Conservation (phyloP, 2,329 filamentous ascomycete genomes). For the Thermothelomyces thermophilus region DNA sequence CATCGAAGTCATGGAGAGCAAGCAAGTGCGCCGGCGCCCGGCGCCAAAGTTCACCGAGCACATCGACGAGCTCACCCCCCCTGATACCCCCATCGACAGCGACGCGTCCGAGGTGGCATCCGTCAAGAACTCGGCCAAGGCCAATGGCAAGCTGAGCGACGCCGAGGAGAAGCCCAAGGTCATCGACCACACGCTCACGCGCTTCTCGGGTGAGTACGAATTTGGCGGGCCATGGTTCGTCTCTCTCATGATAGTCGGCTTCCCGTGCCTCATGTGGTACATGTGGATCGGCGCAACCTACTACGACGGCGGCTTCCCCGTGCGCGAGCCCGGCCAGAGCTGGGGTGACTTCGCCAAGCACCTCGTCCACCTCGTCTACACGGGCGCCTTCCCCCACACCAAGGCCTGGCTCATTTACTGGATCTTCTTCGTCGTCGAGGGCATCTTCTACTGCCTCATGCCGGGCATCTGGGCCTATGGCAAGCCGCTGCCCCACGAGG, state of each 20-base stretch:
- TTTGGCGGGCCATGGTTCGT: constrained; percentile 86
- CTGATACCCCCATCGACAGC: constrained; percentile 22
- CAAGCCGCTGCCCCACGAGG: constrained; percentile 76
- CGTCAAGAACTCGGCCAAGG: constrained; percentile 22
- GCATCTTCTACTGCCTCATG: constrained; percentile 71
- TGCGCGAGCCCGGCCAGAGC: constrained; percentile 57
- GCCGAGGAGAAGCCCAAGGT: constrained; percentile 24
- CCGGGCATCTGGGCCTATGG: constrained; percentile 85
- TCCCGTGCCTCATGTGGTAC: constrained; percentile 96
- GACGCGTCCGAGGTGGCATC: constrained; percentile 22
- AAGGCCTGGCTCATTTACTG: constrained; percentile 93
- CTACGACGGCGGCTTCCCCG: constrained; percentile 78
- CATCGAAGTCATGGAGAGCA: constrained; percentile 35
- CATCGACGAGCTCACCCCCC: constrained; percentile 35
- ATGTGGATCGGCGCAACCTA: constrained; percentile 97
- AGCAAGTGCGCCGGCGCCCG: constrained; percentile 39
- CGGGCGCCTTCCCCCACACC: constrained; percentile 73
- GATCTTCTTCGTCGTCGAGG: constrained; percentile 83
- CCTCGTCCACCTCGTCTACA: constrained; percentile 66
- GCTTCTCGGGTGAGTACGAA: constrained; percentile 62
- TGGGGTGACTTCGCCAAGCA: constrained; percentile 65
- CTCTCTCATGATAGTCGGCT: constrained; percentile 78
- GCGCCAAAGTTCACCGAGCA: constrained; percentile 45
- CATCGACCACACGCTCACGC: constrained; percentile 38
- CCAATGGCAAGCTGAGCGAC: constrained; percentile 30